Evolutionary conservation across 768 basidiomycete genomes (phyloP), one percentile per base, ranked within the genome.

Genomic region (Gloeophyllum trabeum): DNA sequence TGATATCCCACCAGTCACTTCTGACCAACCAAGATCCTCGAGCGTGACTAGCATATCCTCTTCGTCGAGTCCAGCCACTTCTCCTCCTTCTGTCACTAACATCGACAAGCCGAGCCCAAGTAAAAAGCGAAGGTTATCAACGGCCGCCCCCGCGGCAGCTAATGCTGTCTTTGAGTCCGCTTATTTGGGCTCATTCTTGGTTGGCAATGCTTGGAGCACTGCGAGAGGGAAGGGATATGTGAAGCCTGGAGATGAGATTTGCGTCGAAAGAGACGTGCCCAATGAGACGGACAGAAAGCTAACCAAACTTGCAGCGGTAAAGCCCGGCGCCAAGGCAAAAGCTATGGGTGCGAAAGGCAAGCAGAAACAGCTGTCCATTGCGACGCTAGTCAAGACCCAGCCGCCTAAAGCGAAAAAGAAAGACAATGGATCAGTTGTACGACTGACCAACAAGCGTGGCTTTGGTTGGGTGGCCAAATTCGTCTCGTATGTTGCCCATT

Each of bases 191-290:
- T 79, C 78, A 39, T 65, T 86, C 39, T 46, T 86, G 6, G 70
- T 86, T 19, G 69, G 71, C 18, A 80, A 83, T 51, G 85, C 82
- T 6, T 88, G 82, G 82, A 84, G 81, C 48, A 87, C 79, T 30
- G 80, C 73, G 12, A 80, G 73, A 39, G 85, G 85, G 1, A 75
- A 69, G 50, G 79, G 80, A 3, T 85, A 86, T 46, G 64, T 84
- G 26, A 76, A 76, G 46, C 46, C 61, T 18, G 73, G 74, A n/a
- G 84, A 87, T n/a, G 54, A 66, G 19, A 60, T 87, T 19, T 51
- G 54, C 37, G 62, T 86, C 6, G 70, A 75, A 50, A 69, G 81
- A 35, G 80, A 86, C 35, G 59, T 54, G 26, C 58, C 57, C 6
- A 62, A 69, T 2, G 64, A 32, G 28, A n/a, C n/a, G n/a, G n/a